Conservation (phyloP, 179 eudicot genomes). For the Amaranthus tricolor region DNA sequence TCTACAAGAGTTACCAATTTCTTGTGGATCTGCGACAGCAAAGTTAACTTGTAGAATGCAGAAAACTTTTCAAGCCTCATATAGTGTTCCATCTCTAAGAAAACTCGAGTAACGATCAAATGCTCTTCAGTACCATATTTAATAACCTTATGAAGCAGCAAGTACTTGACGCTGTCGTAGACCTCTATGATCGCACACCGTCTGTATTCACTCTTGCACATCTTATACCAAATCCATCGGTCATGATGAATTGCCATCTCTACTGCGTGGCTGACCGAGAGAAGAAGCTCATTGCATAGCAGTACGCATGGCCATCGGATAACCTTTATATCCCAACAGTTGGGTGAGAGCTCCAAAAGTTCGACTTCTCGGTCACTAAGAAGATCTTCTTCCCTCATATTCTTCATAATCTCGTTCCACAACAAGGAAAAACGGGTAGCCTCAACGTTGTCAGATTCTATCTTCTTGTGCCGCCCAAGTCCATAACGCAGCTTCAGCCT, state of each 20-base stretch:
- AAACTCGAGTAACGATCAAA: conserved; percentile 48
- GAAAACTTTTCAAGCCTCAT: conserved; percentile 49
- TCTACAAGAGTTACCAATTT: conserved; percentile 57
- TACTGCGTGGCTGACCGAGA: conserved; percentile 69
- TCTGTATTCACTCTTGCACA: conserved; percentile 81
- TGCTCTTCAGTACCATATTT: conserved; percentile 61
- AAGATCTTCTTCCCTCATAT: conserved; percentile 86
- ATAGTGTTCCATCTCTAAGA: conserved; percentile 54
- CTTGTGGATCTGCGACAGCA: conserved; percentile 51
- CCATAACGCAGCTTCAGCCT: conserved; percentile 82
- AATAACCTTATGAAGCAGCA: conserved; percentile 54
- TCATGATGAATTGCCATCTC: conserved; percentile 49
- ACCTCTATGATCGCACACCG: conserved; percentile 87
- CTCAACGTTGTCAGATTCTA: conserved; percentile 85
- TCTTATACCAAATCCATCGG: conserved; percentile 59
- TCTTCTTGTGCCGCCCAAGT: conserved; percentile 69
- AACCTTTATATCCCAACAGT: conserved; percentile 78
- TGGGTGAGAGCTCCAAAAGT: conserved; percentile 75
- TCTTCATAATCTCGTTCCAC: conserved; percentile 82
- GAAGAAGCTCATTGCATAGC: conserved; percentile 81
- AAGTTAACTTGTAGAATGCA: conserved; percentile 38
- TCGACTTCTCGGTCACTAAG: conserved; percentile 79
- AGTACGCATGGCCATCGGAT: conserved; percentile 94
- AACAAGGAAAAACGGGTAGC: conserved; percentile 81
- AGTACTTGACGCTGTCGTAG: conserved; percentile 64